These are phyloP conservation scores for Umbellularia californica DNA, from an alignment of 164 flowering plant genomes.

Conservation along the genomic window DNA sequence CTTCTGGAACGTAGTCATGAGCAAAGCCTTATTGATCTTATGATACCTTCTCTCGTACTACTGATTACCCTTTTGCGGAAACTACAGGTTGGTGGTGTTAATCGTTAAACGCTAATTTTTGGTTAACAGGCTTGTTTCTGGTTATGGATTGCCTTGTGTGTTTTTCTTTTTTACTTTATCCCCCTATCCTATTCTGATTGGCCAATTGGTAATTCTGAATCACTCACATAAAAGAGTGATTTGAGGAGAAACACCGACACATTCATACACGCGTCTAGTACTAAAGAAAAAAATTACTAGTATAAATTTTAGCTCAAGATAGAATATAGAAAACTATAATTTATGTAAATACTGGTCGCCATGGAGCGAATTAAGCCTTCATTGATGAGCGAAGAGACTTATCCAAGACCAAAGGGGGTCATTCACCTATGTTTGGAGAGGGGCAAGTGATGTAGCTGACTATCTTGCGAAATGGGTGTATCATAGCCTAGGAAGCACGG, in stretches of 20 bases:
- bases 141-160: not conserved
- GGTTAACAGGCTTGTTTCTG: not conserved
- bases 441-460: too few species aligned
- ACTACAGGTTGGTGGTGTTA: constrained; percentile 55
- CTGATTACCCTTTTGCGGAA: constrained; percentile 68
- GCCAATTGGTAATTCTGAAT: too few species aligned
- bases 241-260: not conserved
- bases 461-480: too few species aligned
- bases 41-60: constrained; percentile 71
- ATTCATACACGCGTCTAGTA: not conserved
- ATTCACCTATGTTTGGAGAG: too few species aligned
- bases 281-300: not conserved
- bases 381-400: too few species aligned
- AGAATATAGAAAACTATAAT: too few species aligned
- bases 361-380: too few species aligned
- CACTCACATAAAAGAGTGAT: not conserved
- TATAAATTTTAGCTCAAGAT: too few species aligned
- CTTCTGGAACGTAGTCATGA: constrained; percentile 88
- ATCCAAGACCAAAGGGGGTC: too few species aligned
- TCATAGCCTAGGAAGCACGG: too few species aligned
- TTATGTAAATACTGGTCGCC: too few species aligned
- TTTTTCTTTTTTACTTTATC: not conserved
- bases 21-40: constrained; percentile 71
- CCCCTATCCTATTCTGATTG: too few species aligned
- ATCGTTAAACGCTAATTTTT: not conserved